A percentile compares a stretch with the other conserved stretches of the same genome.
Evolutionary conservation across 139 green algal genomes (phyloP).

Genomic region (Zygnema cylindricum): DNA sequence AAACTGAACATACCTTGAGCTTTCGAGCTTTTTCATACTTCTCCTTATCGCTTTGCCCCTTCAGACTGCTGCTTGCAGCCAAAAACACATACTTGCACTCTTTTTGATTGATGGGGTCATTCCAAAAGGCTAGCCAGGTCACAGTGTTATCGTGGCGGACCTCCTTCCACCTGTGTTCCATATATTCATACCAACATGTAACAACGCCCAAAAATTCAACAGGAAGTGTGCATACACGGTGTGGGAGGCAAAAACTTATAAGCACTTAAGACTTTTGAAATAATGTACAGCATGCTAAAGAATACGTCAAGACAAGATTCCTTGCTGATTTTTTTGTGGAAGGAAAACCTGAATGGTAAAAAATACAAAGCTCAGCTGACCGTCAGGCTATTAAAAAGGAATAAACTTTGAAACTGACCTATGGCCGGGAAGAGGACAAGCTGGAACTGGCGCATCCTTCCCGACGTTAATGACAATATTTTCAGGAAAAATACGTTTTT

Average conservation of each 20-base stretch:
- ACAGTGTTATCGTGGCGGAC: constrained; percentile 91
- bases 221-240: too few species aligned
- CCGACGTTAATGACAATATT: constrained; percentile 99
- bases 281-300: too few species aligned
- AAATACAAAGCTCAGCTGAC: too few species aligned
- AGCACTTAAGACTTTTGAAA: too few species aligned
- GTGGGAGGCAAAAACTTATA: too few species aligned
- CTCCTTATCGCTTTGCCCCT: constrained; percentile 86
- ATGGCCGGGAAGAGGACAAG: constrained; percentile 80
- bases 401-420: constrained; percentile 63
- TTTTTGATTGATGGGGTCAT: constrained; percentile 89
- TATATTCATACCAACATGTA: too few species aligned
- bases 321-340: too few species aligned
- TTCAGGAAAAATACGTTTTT: constrained; percentile 90
- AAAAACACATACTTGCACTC: constrained; percentile 95
- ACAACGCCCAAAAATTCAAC: too few species aligned
- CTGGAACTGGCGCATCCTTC: constrained; percentile 60
- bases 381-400: too few species aligned
- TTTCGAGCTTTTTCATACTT: constrained; percentile 97
- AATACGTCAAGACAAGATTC: too few species aligned
- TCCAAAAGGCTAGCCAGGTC: constrained; percentile 98
- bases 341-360: too few species aligned
- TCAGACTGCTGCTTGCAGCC: constrained; percentile 88
- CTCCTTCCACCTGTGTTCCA: constrained; percentile 65
- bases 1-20: too few species aligned